Conservation (phyloP, 345 rosid genomes). For the Rhodamnia rubescens region DNA sequence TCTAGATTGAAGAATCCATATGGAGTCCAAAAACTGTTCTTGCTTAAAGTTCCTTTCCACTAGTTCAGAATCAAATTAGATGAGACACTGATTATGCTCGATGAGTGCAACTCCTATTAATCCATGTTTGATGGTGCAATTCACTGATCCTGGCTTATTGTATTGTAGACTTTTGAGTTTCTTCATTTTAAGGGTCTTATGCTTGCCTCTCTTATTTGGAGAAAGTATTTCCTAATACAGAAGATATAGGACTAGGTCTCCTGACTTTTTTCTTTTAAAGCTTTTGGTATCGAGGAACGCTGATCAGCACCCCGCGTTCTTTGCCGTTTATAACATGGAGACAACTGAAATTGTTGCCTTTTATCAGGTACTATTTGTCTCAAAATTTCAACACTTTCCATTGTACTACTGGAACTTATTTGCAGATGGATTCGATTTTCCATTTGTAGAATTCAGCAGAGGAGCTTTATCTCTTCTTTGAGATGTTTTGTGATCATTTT, state of each 20-base stretch:
- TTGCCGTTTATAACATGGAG: slow-evolving; percentile 95
- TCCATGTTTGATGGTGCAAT: not conserved
- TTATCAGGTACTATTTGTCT: slow-evolving; percentile 54
- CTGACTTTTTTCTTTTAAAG: slow-evolving; percentile 4
- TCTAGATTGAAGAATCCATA: not conserved
- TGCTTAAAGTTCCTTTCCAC: not conserved
- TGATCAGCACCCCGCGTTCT: slow-evolving; percentile 76
- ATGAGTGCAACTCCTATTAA: not conserved
- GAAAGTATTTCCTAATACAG: not conserved
- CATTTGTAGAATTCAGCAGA: slow-evolving; percentile 72
- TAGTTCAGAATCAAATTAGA: not conserved
- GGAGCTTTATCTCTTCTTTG: slow-evolving; percentile 74
- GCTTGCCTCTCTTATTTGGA: not conserved
- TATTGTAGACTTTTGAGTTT: not conserved
- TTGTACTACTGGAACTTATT: not conserved
- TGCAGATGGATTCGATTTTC: not conserved
- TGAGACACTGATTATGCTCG: not conserved
- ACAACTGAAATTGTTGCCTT: slow-evolving; percentile 92
- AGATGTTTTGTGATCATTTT: slow-evolving; percentile 77
- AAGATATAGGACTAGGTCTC: not conserved
- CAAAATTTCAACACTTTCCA: not conserved
- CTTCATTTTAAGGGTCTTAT: not conserved
- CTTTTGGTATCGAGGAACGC: slow-evolving; percentile 53
- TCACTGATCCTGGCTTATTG: not conserved
- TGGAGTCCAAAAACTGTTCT: not conserved